Percentiles rank a stretch among this genome's conserved stretches.
Conservation (phyloP, 2,329 filamentous ascomycete species). For the Ophiosphaerella narmari region DNA sequence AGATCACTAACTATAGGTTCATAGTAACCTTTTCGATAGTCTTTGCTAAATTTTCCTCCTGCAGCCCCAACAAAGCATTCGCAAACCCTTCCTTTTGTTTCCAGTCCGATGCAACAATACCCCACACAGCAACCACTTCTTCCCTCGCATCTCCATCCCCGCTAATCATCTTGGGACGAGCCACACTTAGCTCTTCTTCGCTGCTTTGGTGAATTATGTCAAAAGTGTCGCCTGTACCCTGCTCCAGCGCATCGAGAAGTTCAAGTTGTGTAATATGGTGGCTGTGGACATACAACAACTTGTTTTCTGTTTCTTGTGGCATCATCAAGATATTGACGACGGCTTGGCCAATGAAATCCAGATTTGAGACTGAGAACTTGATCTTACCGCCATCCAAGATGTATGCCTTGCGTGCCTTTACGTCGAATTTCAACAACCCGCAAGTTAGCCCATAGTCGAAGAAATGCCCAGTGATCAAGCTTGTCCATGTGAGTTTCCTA, state of each 20-base stretch:
- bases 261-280: constrained; percentile 64
- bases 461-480: constrained; percentile 62
- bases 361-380: constrained; percentile 58
- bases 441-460: constrained; percentile 63
- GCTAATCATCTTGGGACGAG: constrained; percentile 38
- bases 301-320: constrained; percentile 57
- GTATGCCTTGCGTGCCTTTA: constrained; percentile 56
- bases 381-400: constrained; percentile 64
- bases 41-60: constrained; percentile 38
- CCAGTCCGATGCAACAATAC: constrained; percentile 43
- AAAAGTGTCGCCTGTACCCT: constrained; percentile 58
- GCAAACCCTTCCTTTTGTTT: constrained; percentile 35
- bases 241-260: constrained; percentile 60
- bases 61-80: constrained; percentile 37
- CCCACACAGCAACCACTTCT: constrained; percentile 41
- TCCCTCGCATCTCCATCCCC: constrained; percentile 39
- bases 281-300: constrained; percentile 62
- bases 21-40: constrained; percentile 32
- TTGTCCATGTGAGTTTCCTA: constrained; percentile 62
- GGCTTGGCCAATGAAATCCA: constrained; percentile 58
- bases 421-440: constrained; percentile 59
- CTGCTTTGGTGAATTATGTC: constrained; percentile 50
- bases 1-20: constrained; percentile 3
- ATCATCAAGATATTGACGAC: constrained; percentile 57
- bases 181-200: constrained; percentile 28